These are phyloP conservation scores for Plasmodium relictum DNA, from an alignment of 169 alveolate genomes.

Conservation along the genomic window DNA sequence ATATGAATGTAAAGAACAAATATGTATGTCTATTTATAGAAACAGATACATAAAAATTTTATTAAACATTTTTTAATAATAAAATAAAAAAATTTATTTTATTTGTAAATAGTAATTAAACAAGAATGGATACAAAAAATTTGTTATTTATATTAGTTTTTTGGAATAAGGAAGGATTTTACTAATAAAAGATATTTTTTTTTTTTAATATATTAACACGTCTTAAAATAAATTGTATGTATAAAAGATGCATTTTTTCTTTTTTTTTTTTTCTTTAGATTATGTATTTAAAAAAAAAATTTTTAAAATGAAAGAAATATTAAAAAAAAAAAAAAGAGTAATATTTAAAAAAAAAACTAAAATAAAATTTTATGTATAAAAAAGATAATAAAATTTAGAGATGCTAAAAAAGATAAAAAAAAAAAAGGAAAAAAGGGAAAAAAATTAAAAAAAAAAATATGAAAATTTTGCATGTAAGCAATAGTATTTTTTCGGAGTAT, in stretches of 20 bases:
- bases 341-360: too few species aligned
- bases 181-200: background rate
- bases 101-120: slow-evolving; percentile 15
- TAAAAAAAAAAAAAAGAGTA: too few species aligned
- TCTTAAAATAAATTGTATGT: too few species aligned
- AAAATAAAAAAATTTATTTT: slow-evolving; percentile 10
- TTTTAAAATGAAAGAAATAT: too few species aligned
- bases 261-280: background rate
- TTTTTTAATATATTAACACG: too few species aligned
- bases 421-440: slow-evolving; percentile 17
- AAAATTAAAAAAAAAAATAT: slow-evolving; percentile 14
- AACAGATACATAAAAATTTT: background rate
- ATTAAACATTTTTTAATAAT: slow-evolving; percentile 23
- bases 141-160: slow-evolving; percentile 15
- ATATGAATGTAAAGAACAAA: background rate
- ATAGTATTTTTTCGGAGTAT: background rate
- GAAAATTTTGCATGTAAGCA: slow-evolving; percentile 22
- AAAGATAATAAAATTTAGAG: slow-evolving; percentile 40
- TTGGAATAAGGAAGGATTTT: background rate
- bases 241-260: background rate
- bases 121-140: slow-evolving; percentile 10
- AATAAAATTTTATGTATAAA: slow-evolving; percentile 16
- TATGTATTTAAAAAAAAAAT: too few species aligned
- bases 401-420: slow-evolving; percentile 20
- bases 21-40: background rate